Percentiles rank a stretch among this genome's conserved stretches.
Conservation (phyloP, 257 asterid genomes). For the Solanum sparsipilum region DNA sequence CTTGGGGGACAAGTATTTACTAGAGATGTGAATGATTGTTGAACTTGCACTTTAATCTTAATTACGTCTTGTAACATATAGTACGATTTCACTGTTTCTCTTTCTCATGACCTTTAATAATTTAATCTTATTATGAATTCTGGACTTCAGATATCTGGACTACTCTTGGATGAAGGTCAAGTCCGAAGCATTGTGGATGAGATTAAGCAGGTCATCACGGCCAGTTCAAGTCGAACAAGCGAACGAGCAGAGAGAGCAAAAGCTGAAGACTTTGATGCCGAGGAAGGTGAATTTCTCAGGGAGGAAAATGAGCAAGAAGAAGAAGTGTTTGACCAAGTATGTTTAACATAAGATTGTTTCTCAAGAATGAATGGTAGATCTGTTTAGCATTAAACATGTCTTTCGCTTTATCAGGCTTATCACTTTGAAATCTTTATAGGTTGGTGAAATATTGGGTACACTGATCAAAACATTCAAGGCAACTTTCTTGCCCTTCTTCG, state of each 20-base stretch:
- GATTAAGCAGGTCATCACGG: slow-evolving; percentile 78
- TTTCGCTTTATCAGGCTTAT: not conserved
- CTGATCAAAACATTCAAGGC: slow-evolving; percentile 82
- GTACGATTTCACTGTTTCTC: not conserved
- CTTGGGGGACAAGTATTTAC: not conserved
- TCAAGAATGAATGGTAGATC: not conserved
- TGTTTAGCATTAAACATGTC: not conserved
- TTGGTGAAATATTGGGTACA: slow-evolving; percentile 93
- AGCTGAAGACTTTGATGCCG: slow-evolving; percentile 99
- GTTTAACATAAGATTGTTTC: slow-evolving; percentile 5
- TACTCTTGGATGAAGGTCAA: slow-evolving; percentile 79
- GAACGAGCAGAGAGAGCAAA: slow-evolving; percentile 88
- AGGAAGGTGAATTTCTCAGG: slow-evolving; percentile 85
- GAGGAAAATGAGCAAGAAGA: slow-evolving; percentile 99
- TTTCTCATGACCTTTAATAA: not conserved
- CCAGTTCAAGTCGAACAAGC: slow-evolving; percentile 80
- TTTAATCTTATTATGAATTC: not conserved
- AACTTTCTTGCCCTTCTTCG: slow-evolving; percentile 93
- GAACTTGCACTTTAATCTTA: not conserved
- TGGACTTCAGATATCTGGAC: slow-evolving; percentile 63
- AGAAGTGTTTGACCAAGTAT: slow-evolving; percentile 94
- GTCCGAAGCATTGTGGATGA: slow-evolving; percentile 92
- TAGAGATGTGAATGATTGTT: not conserved
- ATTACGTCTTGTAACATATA: not conserved
- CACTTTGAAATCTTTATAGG: slow-evolving; percentile 26